Percentiles rank a stretch among this genome's conserved stretches.
Evolutionary conservation across 441 rosid species (phyloP).

Genomic region (Viola pubescens): DNA sequence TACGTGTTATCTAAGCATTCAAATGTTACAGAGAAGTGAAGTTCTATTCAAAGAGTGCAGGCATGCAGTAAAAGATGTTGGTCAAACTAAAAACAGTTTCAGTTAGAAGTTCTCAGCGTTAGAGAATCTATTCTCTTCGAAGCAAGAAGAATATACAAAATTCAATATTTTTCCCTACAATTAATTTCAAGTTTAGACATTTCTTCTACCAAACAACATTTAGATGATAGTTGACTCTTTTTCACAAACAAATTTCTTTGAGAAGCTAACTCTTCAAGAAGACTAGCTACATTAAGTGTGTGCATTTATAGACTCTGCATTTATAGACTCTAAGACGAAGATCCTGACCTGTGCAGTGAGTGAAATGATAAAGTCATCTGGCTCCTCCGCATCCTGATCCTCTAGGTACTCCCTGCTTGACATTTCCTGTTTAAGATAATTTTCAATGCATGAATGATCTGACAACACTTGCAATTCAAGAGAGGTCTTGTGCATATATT

Average conservation of each 20-base stretch:
- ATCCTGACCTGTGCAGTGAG: constrained; percentile 70
- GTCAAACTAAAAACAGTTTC: not conserved
- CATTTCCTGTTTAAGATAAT: constrained; percentile 66
- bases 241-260: too few species aligned
- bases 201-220: not conserved
- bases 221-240: too few species aligned
- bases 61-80: not conserved
- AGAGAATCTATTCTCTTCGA: too few species aligned
- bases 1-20: constrained; percentile 60
- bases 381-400: constrained; percentile 97
- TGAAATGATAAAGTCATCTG: constrained; percentile 87
- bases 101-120: too few species aligned
- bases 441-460: constrained; percentile 13
- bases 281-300: too few species aligned
- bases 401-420: constrained; percentile 78
- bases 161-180: not conserved
- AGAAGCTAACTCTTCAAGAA: too few species aligned
- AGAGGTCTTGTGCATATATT: constrained; percentile 15
- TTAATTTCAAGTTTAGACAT: not conserved
- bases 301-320: too few species aligned
- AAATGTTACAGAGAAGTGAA: constrained; percentile 6
- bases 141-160: not conserved
- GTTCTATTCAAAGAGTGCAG: not conserved
- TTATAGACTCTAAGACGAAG: too few species aligned
- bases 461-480: constrained; percentile 7